A percentile compares a stretch with the other conserved stretches of the same genome.
Conservation (phyloP, 768 basidiomycete species). For the Amanita phalloides region DNA sequence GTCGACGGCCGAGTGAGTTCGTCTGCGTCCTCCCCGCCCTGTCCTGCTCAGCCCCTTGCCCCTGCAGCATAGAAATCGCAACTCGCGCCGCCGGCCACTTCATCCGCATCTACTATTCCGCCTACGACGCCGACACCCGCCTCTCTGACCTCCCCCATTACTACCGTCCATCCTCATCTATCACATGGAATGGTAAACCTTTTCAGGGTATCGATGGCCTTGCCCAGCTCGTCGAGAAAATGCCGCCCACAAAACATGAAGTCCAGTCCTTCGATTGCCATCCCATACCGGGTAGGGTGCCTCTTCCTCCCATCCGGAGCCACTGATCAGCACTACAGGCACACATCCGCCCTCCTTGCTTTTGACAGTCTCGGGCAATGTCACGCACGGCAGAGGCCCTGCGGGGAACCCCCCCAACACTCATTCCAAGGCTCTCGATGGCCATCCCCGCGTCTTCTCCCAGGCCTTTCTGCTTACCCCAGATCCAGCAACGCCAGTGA, state of each 20-base stretch:
- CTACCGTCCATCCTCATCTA: slow-evolving; percentile 64
- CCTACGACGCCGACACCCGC: slow-evolving; percentile 75
- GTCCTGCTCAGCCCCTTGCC: slow-evolving; percentile 11
- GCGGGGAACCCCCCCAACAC: slow-evolving; percentile 45
- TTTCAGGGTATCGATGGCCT: slow-evolving; percentile 66
- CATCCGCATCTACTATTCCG: slow-evolving; percentile 70
- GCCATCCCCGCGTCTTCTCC: slow-evolving; percentile 76
- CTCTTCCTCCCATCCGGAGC: slow-evolving; percentile 8
- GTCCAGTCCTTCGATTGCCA: slow-evolving; percentile 86
- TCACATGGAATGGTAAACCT: slow-evolving; percentile 82
- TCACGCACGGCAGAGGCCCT: slow-evolving; percentile 56
- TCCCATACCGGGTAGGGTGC: slow-evolving; percentile 64
- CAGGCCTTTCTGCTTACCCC: slow-evolving; percentile 83
- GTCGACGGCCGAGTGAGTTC: slow-evolving; percentile 48
- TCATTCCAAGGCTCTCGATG: slow-evolving; percentile 48
- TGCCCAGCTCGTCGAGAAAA: slow-evolving; percentile 51
- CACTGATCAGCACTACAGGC: slow-evolving; percentile 28
- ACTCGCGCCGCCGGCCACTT: slow-evolving; percentile 79
- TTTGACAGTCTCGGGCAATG: slow-evolving; percentile 72
- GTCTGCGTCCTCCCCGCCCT: slow-evolving; percentile 8
- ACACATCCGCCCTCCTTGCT: slow-evolving; percentile 71
- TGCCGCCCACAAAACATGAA: slow-evolving; percentile 77
- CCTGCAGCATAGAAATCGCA: slow-evolving; percentile 69
- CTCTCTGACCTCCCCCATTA: slow-evolving; percentile 70
- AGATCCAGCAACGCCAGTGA: slow-evolving; percentile 53